Evolutionary conservation across 129 eudicot species (phyloP), one percentile per base, ranked within the genome.

Genomic region (Flaveria bidentis): DNA sequence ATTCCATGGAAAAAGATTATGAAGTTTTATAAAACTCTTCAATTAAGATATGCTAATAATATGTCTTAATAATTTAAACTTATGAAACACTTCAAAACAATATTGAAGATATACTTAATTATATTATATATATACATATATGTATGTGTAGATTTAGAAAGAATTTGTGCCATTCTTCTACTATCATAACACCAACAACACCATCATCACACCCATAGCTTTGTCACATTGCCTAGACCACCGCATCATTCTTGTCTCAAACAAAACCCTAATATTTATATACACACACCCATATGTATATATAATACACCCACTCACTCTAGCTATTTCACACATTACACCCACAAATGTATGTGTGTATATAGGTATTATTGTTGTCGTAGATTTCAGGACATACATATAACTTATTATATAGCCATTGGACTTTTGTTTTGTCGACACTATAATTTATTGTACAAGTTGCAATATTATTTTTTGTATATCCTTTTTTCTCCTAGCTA

Each of bases 161-260:
- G 60, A 18, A 6, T 49, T 57, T 56, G 25, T 69, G 60, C 49
- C 70, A 57, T 69, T 78, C 75, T 23, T 69, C n/a, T 22, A 58
- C 57, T 65, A 77, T 46, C 47, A 69, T 49, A 55, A 72, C 71
- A 67, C 77, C 80, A 83, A 66, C 83, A 78, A 18, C 60, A 58
- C 67, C 80, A 73, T 80, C 84, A 75, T 80, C 82, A 80, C 58
- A 30, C 80, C 78, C 74, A 73, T 42, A 62, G 69, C 76, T 53
- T 49, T 26, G 22, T 41, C 71, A 46, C 62, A 66, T 67, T 67
- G 57, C 81, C 67, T 67, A 79, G 67, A 80, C 84, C 51, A 68
- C 67, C 45, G 47, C 83, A 85, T 85, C 83, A 81, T 77, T 76
- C 80, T 71, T 85, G 85, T 76, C 85, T 72, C 71, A 20, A 42